Conservation (phyloP, 139 green algal genomes). For the Chlamydomonas asymmetrica region DNA sequence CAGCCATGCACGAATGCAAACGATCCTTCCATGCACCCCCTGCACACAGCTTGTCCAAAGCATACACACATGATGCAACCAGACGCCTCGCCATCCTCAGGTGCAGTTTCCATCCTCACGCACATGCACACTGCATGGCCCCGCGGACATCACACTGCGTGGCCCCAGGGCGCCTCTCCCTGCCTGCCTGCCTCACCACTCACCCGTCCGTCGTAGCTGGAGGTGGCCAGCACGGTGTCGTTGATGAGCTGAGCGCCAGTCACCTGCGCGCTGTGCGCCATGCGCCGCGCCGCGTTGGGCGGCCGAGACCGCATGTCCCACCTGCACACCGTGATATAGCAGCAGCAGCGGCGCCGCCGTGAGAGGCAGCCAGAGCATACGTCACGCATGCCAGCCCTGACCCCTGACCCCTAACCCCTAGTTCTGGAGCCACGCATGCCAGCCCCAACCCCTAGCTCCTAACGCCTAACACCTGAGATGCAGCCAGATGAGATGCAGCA, state of each 20-base stretch:
- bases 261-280: slow-evolving; percentile 8
- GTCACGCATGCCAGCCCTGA: not conserved
- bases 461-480: no score
- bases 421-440: no score
- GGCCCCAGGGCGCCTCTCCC: not conserved
- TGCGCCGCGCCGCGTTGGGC: not conserved
- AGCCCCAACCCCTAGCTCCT: no score
- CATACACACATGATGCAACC: not conserved
- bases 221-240: slow-evolving; percentile 22
- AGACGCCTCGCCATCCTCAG: no score
- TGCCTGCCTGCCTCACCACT: not conserved
- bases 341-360: not conserved
- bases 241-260: slow-evolving; percentile 25
- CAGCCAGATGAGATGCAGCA: no score
- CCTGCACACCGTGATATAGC: slow-evolving; percentile 22
- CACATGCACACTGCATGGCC: no score
- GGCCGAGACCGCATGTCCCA: slow-evolving; percentile 39
- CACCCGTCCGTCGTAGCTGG: not conserved
- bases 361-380: not conserved
- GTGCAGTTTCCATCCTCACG: no score
- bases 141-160: no score
- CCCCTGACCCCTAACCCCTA: not conserved
- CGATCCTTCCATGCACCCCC: not conserved
- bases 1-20: not conserved
- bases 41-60: not conserved